These are phyloP conservation scores for Delonix regia DNA, from an alignment of 306 rosid genomes.

Conservation along the genomic window DNA sequence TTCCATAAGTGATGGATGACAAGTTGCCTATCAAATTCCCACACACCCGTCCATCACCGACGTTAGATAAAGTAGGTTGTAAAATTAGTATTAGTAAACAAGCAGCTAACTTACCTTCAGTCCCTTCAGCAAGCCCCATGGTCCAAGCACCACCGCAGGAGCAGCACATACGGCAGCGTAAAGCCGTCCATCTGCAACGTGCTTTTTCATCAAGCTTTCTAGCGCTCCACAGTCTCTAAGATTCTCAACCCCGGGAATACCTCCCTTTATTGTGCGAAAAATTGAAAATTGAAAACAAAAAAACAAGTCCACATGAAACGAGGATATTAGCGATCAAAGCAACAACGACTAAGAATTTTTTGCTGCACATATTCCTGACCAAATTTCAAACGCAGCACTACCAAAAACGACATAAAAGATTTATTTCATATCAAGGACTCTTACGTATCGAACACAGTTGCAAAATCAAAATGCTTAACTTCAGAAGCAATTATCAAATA, in stretches of 20 bases:
- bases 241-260: slow-evolving; percentile 73
- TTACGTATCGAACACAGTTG: neutral
- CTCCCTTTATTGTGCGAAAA: slow-evolving; percentile 59
- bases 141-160: slow-evolving; percentile 81
- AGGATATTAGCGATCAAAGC: neutral
- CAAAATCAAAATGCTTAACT: neutral
- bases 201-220: slow-evolving; percentile 64
- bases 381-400: neutral
- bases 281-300: neutral
- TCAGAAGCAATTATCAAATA: neutral
- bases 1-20: slow-evolving; percentile 79
- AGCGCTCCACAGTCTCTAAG: slow-evolving; percentile 57
- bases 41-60: slow-evolving; percentile 47
- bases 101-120: slow-evolving; percentile 55
- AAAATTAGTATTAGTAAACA: neutral
- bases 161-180: slow-evolving; percentile 90
- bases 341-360: neutral
- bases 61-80: neutral
- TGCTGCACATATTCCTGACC: neutral
- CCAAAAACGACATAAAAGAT: neutral
- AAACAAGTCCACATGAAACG: neutral
- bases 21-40: slow-evolving; percentile 68
- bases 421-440: neutral
- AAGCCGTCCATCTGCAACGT: slow-evolving; percentile 72
- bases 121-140: slow-evolving; percentile 91